These are phyloP conservation scores for Geotrichum carabidarum DNA, from an alignment of 1,139 yeast species.

Conservation along the genomic window DNA sequence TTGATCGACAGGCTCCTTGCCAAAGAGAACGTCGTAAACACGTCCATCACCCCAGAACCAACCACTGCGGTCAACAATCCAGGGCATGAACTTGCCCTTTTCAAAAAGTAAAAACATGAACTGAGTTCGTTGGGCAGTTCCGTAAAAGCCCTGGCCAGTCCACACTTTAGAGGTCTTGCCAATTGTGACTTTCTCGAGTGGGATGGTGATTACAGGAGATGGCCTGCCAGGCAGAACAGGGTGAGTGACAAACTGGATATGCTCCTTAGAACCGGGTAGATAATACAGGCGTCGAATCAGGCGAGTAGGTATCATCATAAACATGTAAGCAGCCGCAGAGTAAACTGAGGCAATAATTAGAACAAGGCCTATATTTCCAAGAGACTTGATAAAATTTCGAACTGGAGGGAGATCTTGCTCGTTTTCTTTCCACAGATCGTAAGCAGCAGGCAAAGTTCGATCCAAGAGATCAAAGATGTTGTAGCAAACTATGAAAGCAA, in stretches of 20 bases:
- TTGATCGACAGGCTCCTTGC: conserved; percentile 67
- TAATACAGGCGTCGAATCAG: conserved; percentile 72
- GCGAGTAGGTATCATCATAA: conserved; percentile 57
- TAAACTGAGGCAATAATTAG: conserved; percentile 43
- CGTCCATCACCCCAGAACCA: conserved; percentile 92
- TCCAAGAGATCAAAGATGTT: conserved; percentile 57
- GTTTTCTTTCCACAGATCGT: conserved; percentile 56
- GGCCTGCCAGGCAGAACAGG: conserved; percentile 72
- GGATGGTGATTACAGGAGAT: conserved; percentile 68
- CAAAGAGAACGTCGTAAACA: conserved; percentile 72
- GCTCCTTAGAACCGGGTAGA: conserved; percentile 51
- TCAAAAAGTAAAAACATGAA: conserved; percentile 72
- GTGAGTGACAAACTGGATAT: conserved; percentile 63
- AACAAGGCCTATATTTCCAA: conserved; percentile 42
- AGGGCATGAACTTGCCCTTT: conserved; percentile 50
- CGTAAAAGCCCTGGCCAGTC: conserved; percentile 84
- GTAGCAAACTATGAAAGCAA: conserved; percentile 64
- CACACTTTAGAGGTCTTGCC: conserved; percentile 64
- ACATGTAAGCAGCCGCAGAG: conserved; percentile 41
- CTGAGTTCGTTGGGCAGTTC: conserved; percentile 69
- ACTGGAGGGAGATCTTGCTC: conserved; percentile 38
- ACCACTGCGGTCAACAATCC: conserved; percentile 80
- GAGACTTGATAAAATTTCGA: conserved; percentile 38
- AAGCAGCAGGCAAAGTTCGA: conserved; percentile 54
- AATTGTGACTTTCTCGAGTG: conserved; percentile 51